Evolutionary conservation across 345 rosid genomes (phyloP).

Genomic region (Eucalyptus tenuipes): DNA sequence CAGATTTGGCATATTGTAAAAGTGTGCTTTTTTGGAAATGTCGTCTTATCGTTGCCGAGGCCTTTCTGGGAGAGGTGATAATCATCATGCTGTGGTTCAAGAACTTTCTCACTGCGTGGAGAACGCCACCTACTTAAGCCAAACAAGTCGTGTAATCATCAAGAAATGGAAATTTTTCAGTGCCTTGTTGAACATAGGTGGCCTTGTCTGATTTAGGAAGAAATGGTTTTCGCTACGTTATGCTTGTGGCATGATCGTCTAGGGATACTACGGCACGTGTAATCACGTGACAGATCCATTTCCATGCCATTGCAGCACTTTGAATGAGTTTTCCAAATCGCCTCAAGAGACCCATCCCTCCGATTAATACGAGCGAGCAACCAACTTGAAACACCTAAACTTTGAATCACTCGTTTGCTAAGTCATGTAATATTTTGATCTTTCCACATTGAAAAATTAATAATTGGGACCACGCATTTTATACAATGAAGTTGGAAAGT

Average conservation of each 20-base stretch:
- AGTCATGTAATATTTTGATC: neutral
- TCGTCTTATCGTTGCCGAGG: neutral
- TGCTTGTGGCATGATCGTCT: neutral
- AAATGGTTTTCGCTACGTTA: neutral
- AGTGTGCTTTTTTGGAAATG: neutral
- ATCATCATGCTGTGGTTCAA: neutral
- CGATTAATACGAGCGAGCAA: neutral
- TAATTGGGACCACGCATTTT: neutral
- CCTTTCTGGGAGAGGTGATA: neutral
- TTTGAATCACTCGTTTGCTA: neutral
- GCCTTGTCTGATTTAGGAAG: neutral
- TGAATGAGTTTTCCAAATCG: neutral
- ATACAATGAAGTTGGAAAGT: neutral
- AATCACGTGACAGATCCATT: neutral
- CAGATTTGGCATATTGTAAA: neutral
- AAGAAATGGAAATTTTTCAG: neutral
- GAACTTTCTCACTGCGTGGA: neutral
- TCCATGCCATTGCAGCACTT: neutral
- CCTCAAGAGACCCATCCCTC: neutral
- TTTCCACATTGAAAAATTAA: neutral
- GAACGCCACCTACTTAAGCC: neutral
- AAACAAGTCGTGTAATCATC: neutral
- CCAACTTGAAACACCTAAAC: accelerated
- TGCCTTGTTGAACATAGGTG: neutral
- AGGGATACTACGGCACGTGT: neutral